Base-by-base conservation (phyloP, 2,329 filamentous ascomycete genomes). In the Ophiostoma sp. region DNA sequence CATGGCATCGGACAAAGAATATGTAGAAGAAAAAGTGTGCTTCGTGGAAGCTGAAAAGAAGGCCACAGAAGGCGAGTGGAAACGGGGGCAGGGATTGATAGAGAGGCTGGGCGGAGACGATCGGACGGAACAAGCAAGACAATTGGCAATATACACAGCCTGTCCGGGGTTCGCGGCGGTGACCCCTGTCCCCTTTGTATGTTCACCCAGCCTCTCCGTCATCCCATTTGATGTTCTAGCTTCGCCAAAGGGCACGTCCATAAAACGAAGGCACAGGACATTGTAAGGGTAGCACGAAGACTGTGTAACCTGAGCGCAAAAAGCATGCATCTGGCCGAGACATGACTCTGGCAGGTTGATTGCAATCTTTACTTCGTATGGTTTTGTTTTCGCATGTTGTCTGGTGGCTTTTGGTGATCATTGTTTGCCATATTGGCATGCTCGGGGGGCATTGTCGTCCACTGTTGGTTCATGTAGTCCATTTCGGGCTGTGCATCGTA, bases 331-430 rank as follows among this genome's bases (percentile, higher is more conserved):
- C 22, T 59, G 69, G 28, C 70, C 70, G 70, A 71, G 70, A 71
- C 70, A 71, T 64, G 59, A 71, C 57, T 52, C 70, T 52, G 70
- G 59, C 57, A 64, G 12, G 28, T 66, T 71, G 70, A 71, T 71
- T 71, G 25, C 17, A 6, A 6, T 6, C 17, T 70, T 52, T 22
- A 11, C 39, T 48, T 50, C 42, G 15, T 33, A 19, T 22, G 48
- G 12, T 48, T 28, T 57, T 22, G n/a, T 42, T 42, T 22, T 59
- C 69, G 33, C n/a, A 25, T 25, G n/a, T 70, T 45, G 4, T 59
- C 22, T 61, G 7, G 22, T 12, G 33, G 22, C 1, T 33, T 31
- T 12, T 33, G 19, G 22, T 15, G n/a, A 19, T 22, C 5, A 2
- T 25, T 6, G 22, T 64, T 22, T 2, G n/a, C 22, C 50, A 52